A percentile compares a stretch with the other conserved stretches of the same genome.
These are phyloP conservation scores for Dacryopinax primogenitus DNA, from an alignment of 768 basidiomycete genomes.

Conservation along the genomic window DNA sequence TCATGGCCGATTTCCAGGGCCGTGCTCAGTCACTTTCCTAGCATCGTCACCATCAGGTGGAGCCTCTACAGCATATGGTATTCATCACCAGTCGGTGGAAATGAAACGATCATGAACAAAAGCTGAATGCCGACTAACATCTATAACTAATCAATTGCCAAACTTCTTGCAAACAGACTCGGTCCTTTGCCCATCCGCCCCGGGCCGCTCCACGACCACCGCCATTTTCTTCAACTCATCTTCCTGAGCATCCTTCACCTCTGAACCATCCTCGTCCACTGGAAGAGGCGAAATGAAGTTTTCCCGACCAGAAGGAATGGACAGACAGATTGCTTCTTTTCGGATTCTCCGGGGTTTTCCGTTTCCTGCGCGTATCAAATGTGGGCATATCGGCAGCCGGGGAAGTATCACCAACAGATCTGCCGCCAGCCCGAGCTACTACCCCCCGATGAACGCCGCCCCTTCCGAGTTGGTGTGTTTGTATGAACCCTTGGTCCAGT, in stretches of 20 bases:
- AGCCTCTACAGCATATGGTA: too few relatives aligned
- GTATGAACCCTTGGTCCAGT: slow-evolving; percentile 36
- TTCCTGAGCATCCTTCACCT: background rate
- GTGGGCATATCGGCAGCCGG: background rate
- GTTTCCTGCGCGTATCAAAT: background rate
- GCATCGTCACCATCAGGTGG: too few relatives aligned
- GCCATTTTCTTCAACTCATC: slow-evolving; percentile 40
- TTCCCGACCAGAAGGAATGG: background rate
- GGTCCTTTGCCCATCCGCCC: slow-evolving; percentile 77
- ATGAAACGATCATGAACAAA: too few relatives aligned
- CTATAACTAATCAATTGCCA: too few relatives aligned
- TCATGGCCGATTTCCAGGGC: too few relatives aligned
- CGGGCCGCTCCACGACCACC: slow-evolving; percentile 80
- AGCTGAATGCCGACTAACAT: too few relatives aligned
- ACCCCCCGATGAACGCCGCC: slow-evolving; percentile 49
- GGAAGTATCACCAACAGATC: slow-evolving; percentile 21
- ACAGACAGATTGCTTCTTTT: background rate
- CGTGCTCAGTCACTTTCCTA: too few relatives aligned
- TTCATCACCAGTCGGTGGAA: too few relatives aligned
- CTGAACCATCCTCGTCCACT: background rate
- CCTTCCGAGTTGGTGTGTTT: background rate
- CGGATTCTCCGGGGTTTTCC: background rate
- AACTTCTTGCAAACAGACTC: slow-evolving; percentile 79
- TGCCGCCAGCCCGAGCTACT: slow-evolving; percentile 77
- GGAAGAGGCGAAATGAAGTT: background rate